phyloP scores from a whole-genome alignment of 805 yeast genomes.

The Ogataea henricii region DNA sequence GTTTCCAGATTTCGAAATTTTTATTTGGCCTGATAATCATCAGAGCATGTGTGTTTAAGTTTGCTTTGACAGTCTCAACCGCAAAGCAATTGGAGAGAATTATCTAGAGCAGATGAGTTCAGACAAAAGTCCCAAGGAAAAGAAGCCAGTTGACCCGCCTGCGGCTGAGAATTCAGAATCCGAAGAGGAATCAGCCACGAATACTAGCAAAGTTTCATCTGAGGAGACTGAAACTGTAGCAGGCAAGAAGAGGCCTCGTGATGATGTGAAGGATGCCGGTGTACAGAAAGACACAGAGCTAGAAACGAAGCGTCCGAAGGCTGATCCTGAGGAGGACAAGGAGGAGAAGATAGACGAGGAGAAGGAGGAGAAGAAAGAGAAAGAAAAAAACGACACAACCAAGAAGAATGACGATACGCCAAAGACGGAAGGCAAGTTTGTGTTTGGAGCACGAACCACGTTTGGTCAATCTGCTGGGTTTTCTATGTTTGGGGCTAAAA shows the following conservation, averaged over 20 bases:
- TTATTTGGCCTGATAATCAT: neutral
- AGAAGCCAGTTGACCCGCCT: neutral
- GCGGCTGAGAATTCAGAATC: neutral
- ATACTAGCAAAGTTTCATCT: neutral
- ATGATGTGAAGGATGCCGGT: constrained; percentile 5
- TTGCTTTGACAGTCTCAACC: neutral
- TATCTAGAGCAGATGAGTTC: neutral
- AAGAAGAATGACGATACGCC: neutral
- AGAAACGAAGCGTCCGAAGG: constrained; percentile 6
- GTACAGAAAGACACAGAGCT: neutral
- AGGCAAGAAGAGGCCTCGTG: constrained; percentile 15
- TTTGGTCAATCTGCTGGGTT: constrained; percentile 49
- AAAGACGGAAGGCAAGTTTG: constrained; percentile 40
- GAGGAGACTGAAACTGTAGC: constrained; percentile 16
- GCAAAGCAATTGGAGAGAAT: neutral
- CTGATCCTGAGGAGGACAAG: constrained; percentile 1
- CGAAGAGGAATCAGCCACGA: neutral
- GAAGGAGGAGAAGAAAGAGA: constrained; percentile 7
- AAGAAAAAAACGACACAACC: neutral
- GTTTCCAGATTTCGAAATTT: neutral
- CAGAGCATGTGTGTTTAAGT: neutral
- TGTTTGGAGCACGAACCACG: constrained; percentile 55
- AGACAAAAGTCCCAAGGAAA: neutral
- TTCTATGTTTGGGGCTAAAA: constrained; percentile 32
- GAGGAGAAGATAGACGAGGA: constrained; percentile 9